phyloP scores from a whole-genome alignment of 73 alveolate genomes.

The Blepharisma japonicum region DNA sequence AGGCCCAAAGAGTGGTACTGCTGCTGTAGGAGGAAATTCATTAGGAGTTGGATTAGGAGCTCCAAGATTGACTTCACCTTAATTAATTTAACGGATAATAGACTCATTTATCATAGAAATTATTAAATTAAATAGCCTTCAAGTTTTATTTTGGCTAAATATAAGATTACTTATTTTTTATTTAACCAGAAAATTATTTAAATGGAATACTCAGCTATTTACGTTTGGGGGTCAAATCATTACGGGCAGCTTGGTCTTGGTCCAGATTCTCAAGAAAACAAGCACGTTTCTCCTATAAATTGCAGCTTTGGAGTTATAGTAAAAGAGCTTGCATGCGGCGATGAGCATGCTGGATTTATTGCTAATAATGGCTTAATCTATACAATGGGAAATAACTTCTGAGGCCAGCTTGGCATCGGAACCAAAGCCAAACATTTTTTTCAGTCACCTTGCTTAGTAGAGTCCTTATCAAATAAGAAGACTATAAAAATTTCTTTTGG shows the following conservation, averaged over 20 bases:
- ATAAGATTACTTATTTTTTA: too few relatives aligned
- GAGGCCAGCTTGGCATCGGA: conserved; percentile 32
- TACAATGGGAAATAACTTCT: conserved; percentile 45
- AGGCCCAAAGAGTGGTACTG: too few relatives aligned
- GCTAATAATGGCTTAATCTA: conserved; percentile 31
- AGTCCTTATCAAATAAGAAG: conserved; percentile 79
- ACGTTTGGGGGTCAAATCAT: conserved; percentile 20
- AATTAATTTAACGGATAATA: too few relatives aligned
- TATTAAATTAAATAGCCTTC: too few relatives aligned
- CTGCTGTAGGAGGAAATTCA: too few relatives aligned
- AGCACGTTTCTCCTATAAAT: neutral
- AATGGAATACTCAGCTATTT: conserved; percentile 15
- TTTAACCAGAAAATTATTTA: neutral
- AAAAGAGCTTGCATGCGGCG: conserved; percentile 41
- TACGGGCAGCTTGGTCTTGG: conserved; percentile 25
- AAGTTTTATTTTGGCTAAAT: too few relatives aligned
- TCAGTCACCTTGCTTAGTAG: conserved; percentile 48
- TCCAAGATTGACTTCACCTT: too few relatives aligned
- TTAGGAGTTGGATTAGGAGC: too few relatives aligned
- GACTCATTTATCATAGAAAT: too few relatives aligned
- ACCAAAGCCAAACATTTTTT: neutral
- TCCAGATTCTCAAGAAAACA: neutral
- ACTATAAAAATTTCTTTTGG: conserved; percentile 95
- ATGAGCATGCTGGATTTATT: conserved; percentile 51
- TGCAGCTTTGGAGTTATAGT: conserved; percentile 30